Conservation (phyloP, 441 rosid genomes). For the Biscutella auriculata region DNA sequence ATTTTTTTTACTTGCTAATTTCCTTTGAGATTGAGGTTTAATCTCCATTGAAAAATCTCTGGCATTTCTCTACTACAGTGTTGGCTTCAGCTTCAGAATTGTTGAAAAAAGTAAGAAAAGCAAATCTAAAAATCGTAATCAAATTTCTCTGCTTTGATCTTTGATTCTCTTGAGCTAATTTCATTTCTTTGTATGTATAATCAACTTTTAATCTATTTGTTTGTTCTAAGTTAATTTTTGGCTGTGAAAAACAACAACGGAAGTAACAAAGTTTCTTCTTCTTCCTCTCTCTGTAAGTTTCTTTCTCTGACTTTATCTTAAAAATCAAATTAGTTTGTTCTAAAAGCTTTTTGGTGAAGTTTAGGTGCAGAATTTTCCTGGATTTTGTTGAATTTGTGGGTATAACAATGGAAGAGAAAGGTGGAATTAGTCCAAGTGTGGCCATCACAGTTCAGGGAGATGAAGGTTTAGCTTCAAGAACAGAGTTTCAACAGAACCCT, state of each 20-base stretch:
- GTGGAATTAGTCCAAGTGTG: slow-evolving; percentile 35
- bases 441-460: slow-evolving; percentile 37
- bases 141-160: slow-evolving; percentile 11
- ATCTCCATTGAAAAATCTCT: slow-evolving; percentile 22
- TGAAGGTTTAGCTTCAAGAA: slow-evolving; percentile 45
- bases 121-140: slow-evolving; percentile 20
- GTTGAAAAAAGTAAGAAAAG: slow-evolving; percentile 26
- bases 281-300: slow-evolving; percentile 1
- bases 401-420: slow-evolving; percentile 54
- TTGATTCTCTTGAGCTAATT: not conserved
- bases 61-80: slow-evolving; percentile 25
- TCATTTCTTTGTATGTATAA: not conserved
- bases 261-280: too few relatives aligned
- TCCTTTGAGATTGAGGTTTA: slow-evolving; percentile 6
- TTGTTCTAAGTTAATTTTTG: not conserved
- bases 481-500: slow-evolving; percentile 27
- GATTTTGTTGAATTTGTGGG: slow-evolving; percentile 4
- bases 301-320: too few relatives aligned
- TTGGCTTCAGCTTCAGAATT: slow-evolving; percentile 13
- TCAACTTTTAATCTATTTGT: not conserved
- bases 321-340: slow-evolving; percentile 17
- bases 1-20: slow-evolving; percentile 8
- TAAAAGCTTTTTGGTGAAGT: slow-evolving; percentile 15
- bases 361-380: not conserved
- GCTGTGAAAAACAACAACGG: too few relatives aligned